A percentile compares a stretch with the other conserved stretches of the same genome.
These are phyloP conservation scores for Leccinum truebloodii DNA, from an alignment of 768 basidiomycete genomes.

Conservation along the genomic window DNA sequence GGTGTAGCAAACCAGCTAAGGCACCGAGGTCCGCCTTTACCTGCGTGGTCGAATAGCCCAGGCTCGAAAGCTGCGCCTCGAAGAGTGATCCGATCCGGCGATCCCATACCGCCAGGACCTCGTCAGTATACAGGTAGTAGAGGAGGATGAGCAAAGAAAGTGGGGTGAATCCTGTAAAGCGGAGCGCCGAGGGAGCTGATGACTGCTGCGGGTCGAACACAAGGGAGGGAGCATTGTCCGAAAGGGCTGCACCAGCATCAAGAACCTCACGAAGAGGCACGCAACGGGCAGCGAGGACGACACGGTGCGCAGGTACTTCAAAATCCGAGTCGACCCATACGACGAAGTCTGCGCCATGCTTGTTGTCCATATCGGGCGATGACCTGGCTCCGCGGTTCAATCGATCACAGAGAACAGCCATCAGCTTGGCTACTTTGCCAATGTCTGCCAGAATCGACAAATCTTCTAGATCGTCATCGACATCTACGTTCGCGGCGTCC, in stretches of 20 bases:
- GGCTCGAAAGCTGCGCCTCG: constrained; percentile 37
- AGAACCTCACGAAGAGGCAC: constrained; percentile 46
- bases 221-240: constrained; percentile 34
- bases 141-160: constrained; percentile 74
- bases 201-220: constrained; percentile 16
- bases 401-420: constrained; percentile 9
- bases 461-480: constrained; percentile 43
- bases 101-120: constrained; percentile 84
- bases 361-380: constrained; percentile 18
- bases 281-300: constrained; percentile 65
- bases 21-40: constrained; percentile 65
- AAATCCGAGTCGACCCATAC: constrained; percentile 47
- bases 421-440: constrained; percentile 29
- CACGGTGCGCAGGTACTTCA: constrained; percentile 61
- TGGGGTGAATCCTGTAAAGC: constrained; percentile 57
- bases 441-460: constrained; percentile 38
- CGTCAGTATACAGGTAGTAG: constrained; percentile 88
- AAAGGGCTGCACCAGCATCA: constrained; percentile 29
- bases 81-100: constrained; percentile 54
- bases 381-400: neutral
- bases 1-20: constrained; percentile 58
- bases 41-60: constrained; percentile 44
- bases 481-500: constrained; percentile 4
- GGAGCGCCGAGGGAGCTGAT: constrained; percentile 10
- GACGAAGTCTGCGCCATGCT: constrained; percentile 64